Evolutionary conservation across 2,329 filamentous ascomycete genomes (phyloP), one percentile per base, ranked within the genome.

Genomic region (Fusarium staphyleae): DNA sequence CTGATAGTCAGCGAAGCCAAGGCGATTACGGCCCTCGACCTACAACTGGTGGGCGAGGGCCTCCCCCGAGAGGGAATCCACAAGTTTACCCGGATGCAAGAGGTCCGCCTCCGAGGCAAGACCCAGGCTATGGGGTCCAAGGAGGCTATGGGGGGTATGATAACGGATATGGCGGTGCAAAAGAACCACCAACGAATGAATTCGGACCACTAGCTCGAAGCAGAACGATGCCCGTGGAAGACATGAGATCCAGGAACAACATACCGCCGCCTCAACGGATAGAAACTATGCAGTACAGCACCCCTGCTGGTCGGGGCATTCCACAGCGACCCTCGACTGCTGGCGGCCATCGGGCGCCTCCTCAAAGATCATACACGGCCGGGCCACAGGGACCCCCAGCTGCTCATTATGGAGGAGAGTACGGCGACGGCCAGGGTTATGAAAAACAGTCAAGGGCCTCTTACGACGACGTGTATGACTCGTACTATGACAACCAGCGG

Each of bases 151-250:
- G 57, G 19, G 65, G 62, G 16, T 68, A 70, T 41, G 59, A 68
- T 19, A 62, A 67, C 41, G 66, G 66, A 40, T 70, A 70, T 37
- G 52, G 52, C 26, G 39, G 49, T 3, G 56, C 71, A 44, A 72
- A 72, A 30, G 62, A 53, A 19, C 72, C 74, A 10, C 61, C 60
- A 8, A 66, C 68, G 54, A 72, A 77, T 32, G 74, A 76, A 5
- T 85, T 81, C 60, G 81, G 75, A 0, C 78, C 81, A 2, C 82
- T 81, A 8, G 67, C 73, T n/a, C 77, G 85, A 62, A 87, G 84
- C 51, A 83, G 81, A 78, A 87, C 85, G 5, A 84, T 86, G 81
- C 83, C 84, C 2, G 69, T 76, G 3, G 77, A 81, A 48, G 75
- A 79, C 10, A 70, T 79, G 43, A 74, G 77, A 14, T 69, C 72